Evolutionary conservation across 2,329 filamentous ascomycete species (phyloP), one percentile per base, ranked within the genome.

Genomic region (Trichoderma endophyticum): DNA sequence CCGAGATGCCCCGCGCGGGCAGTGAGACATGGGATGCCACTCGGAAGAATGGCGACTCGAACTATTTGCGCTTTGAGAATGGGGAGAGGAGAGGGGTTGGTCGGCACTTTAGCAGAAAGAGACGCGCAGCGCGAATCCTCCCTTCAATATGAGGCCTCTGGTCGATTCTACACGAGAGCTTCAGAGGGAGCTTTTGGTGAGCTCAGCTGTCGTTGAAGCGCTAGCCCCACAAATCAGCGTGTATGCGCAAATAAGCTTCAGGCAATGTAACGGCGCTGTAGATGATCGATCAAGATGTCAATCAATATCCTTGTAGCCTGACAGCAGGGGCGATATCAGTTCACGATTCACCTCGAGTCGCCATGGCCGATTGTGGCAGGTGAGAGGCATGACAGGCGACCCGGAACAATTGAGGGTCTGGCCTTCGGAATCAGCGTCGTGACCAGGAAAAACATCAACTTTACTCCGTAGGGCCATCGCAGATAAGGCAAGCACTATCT

Each of bases 321-420:
- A 21, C 21, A 54, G 48, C 48, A 54, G 48, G 48, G 48, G 48
- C 48, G 11, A 54, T 24, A 14, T 21, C 48, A 54, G n/a, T 24
- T 54, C 21, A 21, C 48, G 11, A 54, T 54, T 24, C 48, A 24
- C 3, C 48, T 54, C 48, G 8, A 28, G 60, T 26, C 43, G 28
- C 43, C 21, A 34, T 54, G 43, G 32, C 51, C 64, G 18, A 12
- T 26, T 43, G 54, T 39, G 18, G 51, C 64, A 67, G 51, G 51
- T n/a, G 21, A 14, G 34, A 32, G 43, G 9, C 14, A 18, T 14
- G 54, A 26, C 32, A 32, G 48, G 60, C 51, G 21, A 61, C 30
- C 72, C 74, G 65, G 72, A 73, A 72, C 73, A 76, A 76, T 75
- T 69, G 73, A 76, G 73, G 71, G 73, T 73, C 73, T 70, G 21